Evolutionary conservation across 2,329 filamentous ascomycete species (phyloP), one percentile per base, ranked within the genome.

Genomic region (Diaporthe caulivora): DNA sequence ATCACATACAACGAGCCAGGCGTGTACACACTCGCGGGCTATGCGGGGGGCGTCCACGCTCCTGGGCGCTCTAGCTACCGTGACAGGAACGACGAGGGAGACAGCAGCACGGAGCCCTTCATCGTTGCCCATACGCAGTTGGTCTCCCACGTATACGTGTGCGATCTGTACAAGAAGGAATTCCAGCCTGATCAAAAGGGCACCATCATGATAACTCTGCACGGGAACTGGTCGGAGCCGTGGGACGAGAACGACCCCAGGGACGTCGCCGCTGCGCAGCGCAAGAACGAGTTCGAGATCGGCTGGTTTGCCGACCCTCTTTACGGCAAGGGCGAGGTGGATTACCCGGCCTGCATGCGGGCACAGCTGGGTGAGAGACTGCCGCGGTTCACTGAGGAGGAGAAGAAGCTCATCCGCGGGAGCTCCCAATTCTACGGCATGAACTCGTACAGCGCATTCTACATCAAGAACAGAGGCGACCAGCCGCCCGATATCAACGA

Each of bases 401-500:
- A 85, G 75, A 81, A 80, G 71, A 78, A 74, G n/a, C 77, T 85
- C 9, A 78, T 85, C 7, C 79, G 81, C 0, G 81, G 82, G 1
- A 83, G 82, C 72, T 83, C 82, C 2, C 80, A 83, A 58, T 80
- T 80, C 31, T 85, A 85, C 67, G 84, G 83, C 40, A 85, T 85
- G 82, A 85, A 85, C 76, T 84, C 82, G 18, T 86, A 85, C 77
- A 83, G 82, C 0, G 80, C 83, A 0, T 84, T 84, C 55, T 85
- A 80, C 44, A 78, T 83, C 18, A 79, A 77, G 7, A 81, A 84
- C 73, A 80, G 80, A 18, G 73, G 73, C 4, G 80, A 79, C 44
- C 78, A 73, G n/a, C 80, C 78, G 37, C 76, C 83, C 10, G 83
- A 83, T 47, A 79, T 82, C 57, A 82, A 81, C 42, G 83, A 85